A percentile compares a stretch with the other conserved stretches of the same genome.
phyloP scores from a whole-genome alignment of 1,139 yeast species.

The Nematodospora anomalae region DNA sequence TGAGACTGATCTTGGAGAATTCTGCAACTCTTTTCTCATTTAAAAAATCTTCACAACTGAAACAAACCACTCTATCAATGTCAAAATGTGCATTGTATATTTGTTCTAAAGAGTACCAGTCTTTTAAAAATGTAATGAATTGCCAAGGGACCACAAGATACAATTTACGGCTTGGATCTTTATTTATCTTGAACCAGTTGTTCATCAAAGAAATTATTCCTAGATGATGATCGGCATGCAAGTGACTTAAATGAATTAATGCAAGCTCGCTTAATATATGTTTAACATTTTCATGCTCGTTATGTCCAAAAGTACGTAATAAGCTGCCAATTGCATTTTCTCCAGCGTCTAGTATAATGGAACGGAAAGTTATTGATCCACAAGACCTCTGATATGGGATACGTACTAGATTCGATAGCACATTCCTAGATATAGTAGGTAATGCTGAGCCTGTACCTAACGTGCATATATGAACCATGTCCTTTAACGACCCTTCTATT shows the following conservation, averaged over 20 bases:
- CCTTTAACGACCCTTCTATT: conserved; percentile 29
- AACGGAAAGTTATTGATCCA: conserved; percentile 35
- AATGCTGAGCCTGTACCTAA: conserved; percentile 94
- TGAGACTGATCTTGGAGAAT: conserved; percentile 28
- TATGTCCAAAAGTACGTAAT: conserved; percentile 57
- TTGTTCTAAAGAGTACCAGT: conserved; percentile 65
- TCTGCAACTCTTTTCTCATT: conserved; percentile 25
- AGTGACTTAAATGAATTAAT: conserved; percentile 75
- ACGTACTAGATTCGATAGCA: conserved; percentile 72
- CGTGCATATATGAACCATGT: conserved; percentile 69
- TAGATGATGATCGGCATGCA: conserved; percentile 96
- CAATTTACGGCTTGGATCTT: conserved; percentile 32
- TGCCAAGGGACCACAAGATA: conserved; percentile 77
- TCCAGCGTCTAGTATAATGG: conserved; percentile 82
- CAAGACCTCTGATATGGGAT: conserved; percentile 47
- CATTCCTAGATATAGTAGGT: conserved; percentile 85
- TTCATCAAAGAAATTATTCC: conserved; percentile 73
- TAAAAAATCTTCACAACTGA: conserved; percentile 70
- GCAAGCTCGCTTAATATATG: conserved; percentile 54
- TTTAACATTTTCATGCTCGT: conserved; percentile 19
- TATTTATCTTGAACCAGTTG: conserved; percentile 57
- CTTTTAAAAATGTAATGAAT: conserved; percentile 63
- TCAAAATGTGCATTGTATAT: conserved; percentile 30
- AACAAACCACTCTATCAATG: conserved; percentile 46
- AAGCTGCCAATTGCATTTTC: conserved; percentile 85